Base-by-base conservation (phyloP, 768 basidiomycete genomes). In the Hirschioporus abietinus region DNA sequence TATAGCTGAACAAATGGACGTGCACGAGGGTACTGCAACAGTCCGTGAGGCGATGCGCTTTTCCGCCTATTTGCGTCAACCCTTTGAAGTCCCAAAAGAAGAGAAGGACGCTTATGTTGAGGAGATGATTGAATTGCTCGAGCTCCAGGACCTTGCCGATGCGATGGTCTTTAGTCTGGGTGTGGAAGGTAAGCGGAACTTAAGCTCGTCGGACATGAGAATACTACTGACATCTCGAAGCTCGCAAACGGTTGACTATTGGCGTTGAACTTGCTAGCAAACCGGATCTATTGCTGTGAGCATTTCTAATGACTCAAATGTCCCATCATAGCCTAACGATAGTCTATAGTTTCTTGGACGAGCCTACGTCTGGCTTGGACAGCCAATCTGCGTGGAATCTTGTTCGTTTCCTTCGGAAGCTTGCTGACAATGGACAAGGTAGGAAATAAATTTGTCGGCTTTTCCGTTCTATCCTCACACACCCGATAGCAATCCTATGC, bases 231-330 rank as follows among this genome's bases (percentile, higher is more conserved):
- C 66, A 81, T 80, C 76, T 77, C 63, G 74, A 76, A 64, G 86
- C 89, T 8, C 84, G 92, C 68, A 96, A 96, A 74, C 88, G 93
- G 10, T 82, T 95, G 25, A 95, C 94, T 1, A 96, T 96, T 70
- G 95, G 92, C 66, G 94, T 96, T 65, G 94, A 96, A 74, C 82
- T 96, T 8, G 93, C 93, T 20, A 90, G 91, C 76, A 94, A 95
- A 74, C 92, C 92, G 0, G 86, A 90, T 70, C 80, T 92, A 8
- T 79, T 93, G 1, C 82, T 93, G 23, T 89, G 91, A 81, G 76
- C 90, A 67, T 89, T 87, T 69, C 12, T 15, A 3, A 15, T 72
- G 36, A 68, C 68, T 25, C 67, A 68, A 84, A 71, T 76, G 80
- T 71, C 65, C 24, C 7, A 81, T 81, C 1, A 79, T 42, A 52